Evolutionary conservation across 768 basidiomycete genomes (phyloP), one percentile per base, ranked within the genome.

Genomic region (Boletus rufocinnamomeus): DNA sequence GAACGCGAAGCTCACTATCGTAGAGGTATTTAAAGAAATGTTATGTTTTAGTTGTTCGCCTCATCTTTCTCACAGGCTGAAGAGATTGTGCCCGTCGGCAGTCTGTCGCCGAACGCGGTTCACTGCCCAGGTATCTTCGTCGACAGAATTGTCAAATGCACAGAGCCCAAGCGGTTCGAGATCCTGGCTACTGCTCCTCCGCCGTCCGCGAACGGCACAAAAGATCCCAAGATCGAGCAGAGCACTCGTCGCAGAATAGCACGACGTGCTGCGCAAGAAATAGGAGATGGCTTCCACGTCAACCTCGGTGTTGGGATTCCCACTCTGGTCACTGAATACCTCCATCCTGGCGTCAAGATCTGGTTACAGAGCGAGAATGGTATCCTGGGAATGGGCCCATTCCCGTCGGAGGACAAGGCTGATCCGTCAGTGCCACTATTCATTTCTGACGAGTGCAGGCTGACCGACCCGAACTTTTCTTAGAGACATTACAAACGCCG

Each of bases 281-380:
- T 93, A 68, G 85, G 84, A 70, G 87, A 94, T 69, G 92, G 91
- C 1, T 92, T 81, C 77, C 86, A 91, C 61, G 91, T 93, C 60
- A 93, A 93, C 66, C 76, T 93, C 50, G 92, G 92, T 34, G 91
- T 93, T 66, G 92, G 91, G n/a, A 93, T 94, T 83, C 91, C 91
- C 19, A 93, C 91, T 10, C 80, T 94, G 11, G 88, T 92, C 41
- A 88, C 90, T 2, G 89, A 89, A 66, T 84, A 87, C 71, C 72
- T 93, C 41, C 82, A 80, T 52, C 79, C 83, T 51, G 86, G 81
- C 49, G 83, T 92, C 25, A 81, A 80, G 48, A 91, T 93, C 30
- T 92, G 88, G 89, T 66, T 93, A 66, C 91, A 94, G 70, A 91
- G 89, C 69, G 91, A 93, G 78, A 93, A 93, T 61, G 92, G 92